phyloP scores from a whole-genome alignment of 495 filamentous ascomycete genomes.

The Sporormia fimetaria region DNA sequence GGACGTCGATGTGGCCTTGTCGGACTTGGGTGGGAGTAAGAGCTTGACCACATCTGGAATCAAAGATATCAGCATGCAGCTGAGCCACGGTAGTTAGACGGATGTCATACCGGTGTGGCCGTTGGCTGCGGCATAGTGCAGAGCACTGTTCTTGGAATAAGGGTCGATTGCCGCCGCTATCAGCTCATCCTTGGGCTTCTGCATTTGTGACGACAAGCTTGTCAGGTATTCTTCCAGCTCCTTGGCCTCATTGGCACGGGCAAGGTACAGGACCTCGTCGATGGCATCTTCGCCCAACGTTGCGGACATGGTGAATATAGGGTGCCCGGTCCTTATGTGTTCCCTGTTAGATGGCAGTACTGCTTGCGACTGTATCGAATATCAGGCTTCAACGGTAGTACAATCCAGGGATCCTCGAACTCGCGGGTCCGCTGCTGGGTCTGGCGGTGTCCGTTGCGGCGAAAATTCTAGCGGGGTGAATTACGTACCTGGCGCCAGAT shows the following conservation, averaged over 20 bases:
- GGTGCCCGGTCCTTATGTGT: not conserved
- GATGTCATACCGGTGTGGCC: constrained; percentile 56
- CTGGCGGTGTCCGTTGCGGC: no score
- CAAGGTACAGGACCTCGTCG: constrained; percentile 78
- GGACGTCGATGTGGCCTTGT: constrained; percentile 26
- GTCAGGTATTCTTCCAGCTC: constrained; percentile 54
- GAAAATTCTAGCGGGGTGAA: no score
- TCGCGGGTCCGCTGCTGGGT: no score
- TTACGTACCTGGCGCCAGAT: no score
- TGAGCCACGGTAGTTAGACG: not conserved
- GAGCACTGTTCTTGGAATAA: constrained; percentile 54
- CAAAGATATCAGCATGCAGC: not conserved
- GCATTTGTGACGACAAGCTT: constrained; percentile 45
- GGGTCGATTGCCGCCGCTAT: constrained; percentile 56
- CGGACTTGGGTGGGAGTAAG: constrained; percentile 28
- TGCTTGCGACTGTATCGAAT: not conserved
- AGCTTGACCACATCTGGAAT: constrained; percentile 14
- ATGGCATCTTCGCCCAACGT: constrained; percentile 51
- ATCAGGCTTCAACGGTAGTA: not conserved
- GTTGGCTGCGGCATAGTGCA: constrained; percentile 88
- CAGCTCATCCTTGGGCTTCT: constrained; percentile 42
- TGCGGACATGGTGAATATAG: constrained; percentile 30
- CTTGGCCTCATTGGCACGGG: constrained; percentile 60
- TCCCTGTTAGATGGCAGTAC: no score
- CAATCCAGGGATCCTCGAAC: no score